Evolutionary conservation across 1,284 basidiomycete species (phyloP).

Genomic region (Tremellales sp.): DNA sequence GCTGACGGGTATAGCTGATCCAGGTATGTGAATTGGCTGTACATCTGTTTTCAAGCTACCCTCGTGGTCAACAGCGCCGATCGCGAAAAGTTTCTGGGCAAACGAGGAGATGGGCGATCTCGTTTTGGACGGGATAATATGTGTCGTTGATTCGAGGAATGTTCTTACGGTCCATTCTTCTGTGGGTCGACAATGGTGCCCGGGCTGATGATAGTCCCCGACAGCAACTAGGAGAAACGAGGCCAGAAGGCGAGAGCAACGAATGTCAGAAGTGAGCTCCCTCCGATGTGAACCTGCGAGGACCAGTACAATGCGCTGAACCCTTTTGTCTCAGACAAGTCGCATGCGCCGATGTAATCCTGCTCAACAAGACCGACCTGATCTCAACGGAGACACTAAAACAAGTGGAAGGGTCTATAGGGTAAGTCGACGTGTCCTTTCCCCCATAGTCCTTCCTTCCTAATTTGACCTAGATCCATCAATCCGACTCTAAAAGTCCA

Average conservation of each 20-base stretch:
- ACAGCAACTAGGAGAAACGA: constrained; percentile 78
- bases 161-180: constrained; percentile 60
- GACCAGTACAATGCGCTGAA: neutral
- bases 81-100: constrained; percentile 84
- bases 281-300: neutral
- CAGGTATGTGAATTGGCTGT: constrained; percentile 56
- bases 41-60: neutral
- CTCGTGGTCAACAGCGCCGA: constrained; percentile 52
- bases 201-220: constrained; percentile 5
- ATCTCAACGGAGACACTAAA: constrained; percentile 49
- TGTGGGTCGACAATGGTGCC: neutral
- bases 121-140: constrained; percentile 81
- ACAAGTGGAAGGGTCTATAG: constrained; percentile 58
- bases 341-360: constrained; percentile 79
- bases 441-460: neutral
- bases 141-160: constrained; percentile 84
- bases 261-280: constrained; percentile 65
- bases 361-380: constrained; percentile 83
- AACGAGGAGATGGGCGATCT: constrained; percentile 82
- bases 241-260: constrained; percentile 62
- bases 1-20: constrained; percentile 89
- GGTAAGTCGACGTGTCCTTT: constrained; percentile 21
- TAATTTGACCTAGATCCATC: constrained; percentile 50
- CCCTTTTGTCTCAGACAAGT: constrained; percentile 66
- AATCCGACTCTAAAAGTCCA: constrained; percentile 75